Percentiles rank a stretch among this genome's conserved stretches.
Conservation (phyloP, 306 rosid genomes). For the Trifolium fragiferum region DNA sequence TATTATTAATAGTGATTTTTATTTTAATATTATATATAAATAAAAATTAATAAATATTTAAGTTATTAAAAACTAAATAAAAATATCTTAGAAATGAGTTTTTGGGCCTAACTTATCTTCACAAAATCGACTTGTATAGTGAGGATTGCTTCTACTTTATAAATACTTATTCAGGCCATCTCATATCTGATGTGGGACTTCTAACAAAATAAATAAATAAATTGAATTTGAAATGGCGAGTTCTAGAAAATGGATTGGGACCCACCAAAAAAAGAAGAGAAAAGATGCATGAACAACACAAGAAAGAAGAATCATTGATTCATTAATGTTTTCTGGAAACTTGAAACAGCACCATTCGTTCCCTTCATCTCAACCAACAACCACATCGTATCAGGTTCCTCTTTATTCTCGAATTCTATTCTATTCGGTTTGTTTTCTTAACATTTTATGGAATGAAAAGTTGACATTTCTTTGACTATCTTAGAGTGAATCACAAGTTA, state of each 20-base stretch:
- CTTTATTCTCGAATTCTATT: background rate
- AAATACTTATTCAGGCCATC: too few species aligned
- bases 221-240: background rate
- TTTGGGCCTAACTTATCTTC: too few species aligned
- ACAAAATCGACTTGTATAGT: too few species aligned
- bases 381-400: constrained; percentile 27
- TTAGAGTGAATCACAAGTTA: constrained; percentile 10
- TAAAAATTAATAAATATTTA: too few species aligned
- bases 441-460: background rate
- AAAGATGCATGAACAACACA: background rate
- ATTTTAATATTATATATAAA: too few species aligned
- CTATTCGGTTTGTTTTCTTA: background rate
- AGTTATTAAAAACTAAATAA: too few species aligned
- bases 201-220: too few species aligned
- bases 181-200: too few species aligned
- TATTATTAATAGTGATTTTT: too few species aligned
- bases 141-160: too few species aligned
- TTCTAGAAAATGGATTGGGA: constrained; percentile 32
- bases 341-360: background rate
- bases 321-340: constrained; percentile 13
- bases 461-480: constrained; percentile 32
- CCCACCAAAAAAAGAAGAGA: constrained; percentile 17
- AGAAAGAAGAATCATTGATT: background rate
- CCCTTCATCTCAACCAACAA: background rate
- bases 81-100: too few species aligned